Evolutionary conservation across 352 stramenopile species (phyloP), one percentile per base, ranked within the genome.

Genomic region (Globisporangium lucens): DNA sequence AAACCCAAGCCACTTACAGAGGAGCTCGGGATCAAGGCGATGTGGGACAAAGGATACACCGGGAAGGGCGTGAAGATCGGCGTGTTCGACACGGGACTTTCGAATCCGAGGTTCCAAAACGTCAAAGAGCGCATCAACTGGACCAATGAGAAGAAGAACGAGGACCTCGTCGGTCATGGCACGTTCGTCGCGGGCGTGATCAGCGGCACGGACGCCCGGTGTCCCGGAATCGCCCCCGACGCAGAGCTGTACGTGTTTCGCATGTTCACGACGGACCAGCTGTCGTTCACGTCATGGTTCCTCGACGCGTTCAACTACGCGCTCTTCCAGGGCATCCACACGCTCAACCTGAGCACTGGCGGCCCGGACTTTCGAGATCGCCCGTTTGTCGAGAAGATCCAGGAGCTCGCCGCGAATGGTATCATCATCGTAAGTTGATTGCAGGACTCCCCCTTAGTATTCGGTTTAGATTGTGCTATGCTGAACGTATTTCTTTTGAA

Each of bases 221-320:
- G 90, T 58, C 83, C 85, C 0, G 90, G 89, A 0, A 80, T 97
- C 56, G 89, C 90, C 9, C 90, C 89, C 0, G 83, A 93, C 52
- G 81, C 83, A 12, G 75, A 91, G 49, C 65, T 97, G 30, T 90
- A 85, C 36, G 78, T 94, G 36, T 96, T 96, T 22, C 80, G 86
- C 27, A 92, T 95, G 65, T 97, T 97, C 73, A 96, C 85, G 8
- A 80, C 74, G n/a, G 75, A 93, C 15, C 87, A 94, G 61, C 71
- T 95, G 35, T 94, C 86, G 29, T 97, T 95, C 66, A 97, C 90
- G 29, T 94, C 89, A 13, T 97, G 89, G 90, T 96, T 96, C 70
- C 77, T 96, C 4, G 90, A 97, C 61, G 90, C 89, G 6, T 95
- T 97, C 71, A 97, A 97, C 65, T 97, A 95, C 68, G 85, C 89